Percentiles rank a stretch among this genome's conserved stretches.
These are phyloP conservation scores for Bipolaris bicolor DNA, from an alignment of 2,329 filamentous ascomycete genomes.

Conservation along the genomic window DNA sequence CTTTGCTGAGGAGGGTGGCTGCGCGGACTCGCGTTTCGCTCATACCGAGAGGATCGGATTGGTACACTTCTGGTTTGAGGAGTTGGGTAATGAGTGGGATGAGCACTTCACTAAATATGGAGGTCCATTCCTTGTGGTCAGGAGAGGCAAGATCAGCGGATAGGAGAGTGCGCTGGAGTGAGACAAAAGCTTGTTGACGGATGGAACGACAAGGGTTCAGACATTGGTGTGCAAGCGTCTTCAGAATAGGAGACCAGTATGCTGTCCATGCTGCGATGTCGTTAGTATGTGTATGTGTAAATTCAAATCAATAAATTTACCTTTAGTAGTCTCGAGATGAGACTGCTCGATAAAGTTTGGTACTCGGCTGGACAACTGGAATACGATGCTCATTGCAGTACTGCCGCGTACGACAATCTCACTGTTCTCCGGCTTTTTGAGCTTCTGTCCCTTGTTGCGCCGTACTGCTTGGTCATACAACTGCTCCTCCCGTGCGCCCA, in stretches of 20 bases:
- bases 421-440: slow-evolving; percentile 65
- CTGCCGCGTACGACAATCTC: slow-evolving; percentile 77
- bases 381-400: slow-evolving; percentile 81
- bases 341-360: slow-evolving; percentile 90
- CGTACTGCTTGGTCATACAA: slow-evolving; percentile 63
- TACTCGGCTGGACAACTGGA: slow-evolving; percentile 79
- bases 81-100: slow-evolving; percentile 88
- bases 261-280: slow-evolving; percentile 79
- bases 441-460: slow-evolving; percentile 59
- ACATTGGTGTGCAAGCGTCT: slow-evolving; percentile 85
- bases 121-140: slow-evolving; percentile 89
- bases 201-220: slow-evolving; percentile 94
- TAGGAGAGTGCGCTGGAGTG: slow-evolving; percentile 82
- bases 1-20: slow-evolving; percentile 89
- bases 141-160: slow-evolving; percentile 83
- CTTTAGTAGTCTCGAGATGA: slow-evolving; percentile 85
- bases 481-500: slow-evolving; percentile 73
- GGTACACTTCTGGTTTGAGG: slow-evolving; percentile 93
- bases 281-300: background rate
- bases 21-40: slow-evolving; percentile 92
- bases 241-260: slow-evolving; percentile 96
- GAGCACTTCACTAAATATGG: slow-evolving; percentile 91
- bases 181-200: slow-evolving; percentile 83
- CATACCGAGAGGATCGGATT: slow-evolving; percentile 90
- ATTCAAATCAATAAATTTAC: slow-evolving; percentile 52